These are phyloP conservation scores for Phytophthora citrophthora DNA, from an alignment of 352 stramenopile species.

Conservation along the genomic window DNA sequence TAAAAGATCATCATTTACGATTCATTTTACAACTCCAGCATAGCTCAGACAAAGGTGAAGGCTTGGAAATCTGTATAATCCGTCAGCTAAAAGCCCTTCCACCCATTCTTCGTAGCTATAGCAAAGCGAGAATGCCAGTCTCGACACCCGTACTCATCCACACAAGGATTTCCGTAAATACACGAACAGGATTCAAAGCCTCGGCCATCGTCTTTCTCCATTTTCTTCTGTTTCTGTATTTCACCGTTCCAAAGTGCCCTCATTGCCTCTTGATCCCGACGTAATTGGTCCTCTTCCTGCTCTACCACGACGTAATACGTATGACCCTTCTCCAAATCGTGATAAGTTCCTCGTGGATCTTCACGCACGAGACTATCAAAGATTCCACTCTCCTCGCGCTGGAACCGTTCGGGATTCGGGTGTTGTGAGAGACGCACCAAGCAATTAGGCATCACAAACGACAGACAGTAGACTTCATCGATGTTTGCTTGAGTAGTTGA, in stretches of 20 bases:
- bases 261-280: conserved; percentile 65
- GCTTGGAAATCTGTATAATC: too few species aligned
- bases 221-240: conserved; percentile 40
- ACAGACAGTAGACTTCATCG: conserved; percentile 89
- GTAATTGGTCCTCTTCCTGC: conserved; percentile 75
- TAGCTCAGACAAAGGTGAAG: conserved; percentile 2
- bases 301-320: conserved; percentile 89
- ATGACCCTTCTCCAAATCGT: conserved; percentile 62
- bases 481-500: conserved; percentile 77
- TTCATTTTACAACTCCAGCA: conserved; percentile 35
- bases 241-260: conserved; percentile 56
- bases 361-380: conserved; percentile 72
- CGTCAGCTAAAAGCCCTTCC: conserved; percentile 81
- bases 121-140: conserved; percentile 89
- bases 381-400: conserved; percentile 50
- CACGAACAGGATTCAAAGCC: conserved; percentile 89
- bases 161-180: conserved; percentile 90
- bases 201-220: conserved; percentile 59
- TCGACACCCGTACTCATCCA: conserved; percentile 90
- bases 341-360: conserved; percentile 75
- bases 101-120: conserved; percentile 86
- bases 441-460: conserved; percentile 90
- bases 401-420: conserved; percentile 57
- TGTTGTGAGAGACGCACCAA: conserved; percentile 71
- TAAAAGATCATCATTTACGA: conserved; percentile 20